Base-by-base conservation (phyloP, 164 flowering plant species). In the Liriodendron chinense region DNA sequence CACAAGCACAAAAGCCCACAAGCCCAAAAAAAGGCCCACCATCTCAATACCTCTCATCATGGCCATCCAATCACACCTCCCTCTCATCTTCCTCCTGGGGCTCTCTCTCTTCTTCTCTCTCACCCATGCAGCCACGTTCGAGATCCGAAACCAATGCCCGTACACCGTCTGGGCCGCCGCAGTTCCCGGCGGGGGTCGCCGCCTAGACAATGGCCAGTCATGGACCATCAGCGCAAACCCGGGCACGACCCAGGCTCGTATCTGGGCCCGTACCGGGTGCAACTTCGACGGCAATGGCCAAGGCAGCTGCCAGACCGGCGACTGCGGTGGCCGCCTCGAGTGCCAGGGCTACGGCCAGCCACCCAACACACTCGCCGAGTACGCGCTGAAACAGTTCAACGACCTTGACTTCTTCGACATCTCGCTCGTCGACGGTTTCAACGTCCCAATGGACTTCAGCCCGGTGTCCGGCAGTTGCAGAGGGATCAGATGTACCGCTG, bases 251-350 rank as follows among this genome's bases (percentile, higher is more conserved):
- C 10, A 16, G 24, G 83, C 70, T 48, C 84, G 87, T n/a, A 76
- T 85, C 1, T 85, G 87, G 87, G 76, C 65, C 24, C 77, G 86
- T 0, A 85, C 87, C 14, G 49, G 66, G 1, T 83, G 84, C 74
- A 80, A 75, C 78, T 80, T 78, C 7, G 78, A 82, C 18, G 78
- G 77, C 1, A 22, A 59, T 16, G 82, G 84, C 73, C 70, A 70
- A 1, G 83, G 83, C 22, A 18, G 48, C 20, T 84, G 86, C 64
- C 50, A 80, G 65, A 84, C 86, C 3, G 85, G 86, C 13, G 86
- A 84, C 69, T 82, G 84, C 61, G 49, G 18, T 0, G 71, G 76
- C 1, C 49, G 66, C 49, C 68, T 80, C 26, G 73, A 74, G 21
- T 84, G 84, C 71, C 47, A 10, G 0, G 78, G 28, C 14, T 82